phyloP scores from a whole-genome alignment of 2,329 filamentous ascomycete species.

The Clonostachys solani region DNA sequence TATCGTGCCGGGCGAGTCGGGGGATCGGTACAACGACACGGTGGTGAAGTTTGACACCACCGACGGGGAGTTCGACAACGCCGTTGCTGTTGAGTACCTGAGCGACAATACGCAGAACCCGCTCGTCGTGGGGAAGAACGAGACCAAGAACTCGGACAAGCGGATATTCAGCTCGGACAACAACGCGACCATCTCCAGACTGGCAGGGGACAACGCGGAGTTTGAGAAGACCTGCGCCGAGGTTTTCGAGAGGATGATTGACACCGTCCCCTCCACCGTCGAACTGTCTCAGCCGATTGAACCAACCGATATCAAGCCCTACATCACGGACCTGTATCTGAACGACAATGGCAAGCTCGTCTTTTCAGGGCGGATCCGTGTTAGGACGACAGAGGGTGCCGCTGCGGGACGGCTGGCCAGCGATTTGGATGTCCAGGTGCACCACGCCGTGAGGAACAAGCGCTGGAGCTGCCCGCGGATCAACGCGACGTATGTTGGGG shows the following conservation, averaged over 20 bases:
- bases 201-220: conserved; percentile 24
- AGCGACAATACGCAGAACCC: conserved; percentile 32
- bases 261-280: conserved; percentile 20
- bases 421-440: conserved; percentile 13
- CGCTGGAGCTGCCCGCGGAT: conserved; percentile 2
- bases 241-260: conserved; percentile 23
- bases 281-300: conserved; percentile 18
- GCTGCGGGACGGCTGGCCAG: conserved; percentile 10
- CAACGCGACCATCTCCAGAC: conserved; percentile 32
- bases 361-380: conserved; percentile 17
- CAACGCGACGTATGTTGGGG: conserved; percentile 9
- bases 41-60: conserved; percentile 27
- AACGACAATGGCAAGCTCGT: conserved; percentile 13
- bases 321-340: conserved; percentile 13
- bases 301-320: conserved; percentile 20
- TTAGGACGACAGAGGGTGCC: conserved; percentile 7
- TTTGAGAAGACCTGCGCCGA: conserved; percentile 25
- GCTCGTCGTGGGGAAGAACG: conserved; percentile 29
- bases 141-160: conserved; percentile 30
- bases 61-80: conserved; percentile 39
- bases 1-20: conserved; percentile 12
- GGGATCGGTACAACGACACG: conserved; percentile 21
- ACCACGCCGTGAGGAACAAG: conserved; percentile 10
- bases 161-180: conserved; percentile 35
- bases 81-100: conserved; percentile 35